Percentiles rank a stretch among this genome's conserved stretches.
These are phyloP conservation scores for Emericellopsis atlantica DNA, from an alignment of 2,329 filamentous ascomycete genomes.

Conservation along the genomic window DNA sequence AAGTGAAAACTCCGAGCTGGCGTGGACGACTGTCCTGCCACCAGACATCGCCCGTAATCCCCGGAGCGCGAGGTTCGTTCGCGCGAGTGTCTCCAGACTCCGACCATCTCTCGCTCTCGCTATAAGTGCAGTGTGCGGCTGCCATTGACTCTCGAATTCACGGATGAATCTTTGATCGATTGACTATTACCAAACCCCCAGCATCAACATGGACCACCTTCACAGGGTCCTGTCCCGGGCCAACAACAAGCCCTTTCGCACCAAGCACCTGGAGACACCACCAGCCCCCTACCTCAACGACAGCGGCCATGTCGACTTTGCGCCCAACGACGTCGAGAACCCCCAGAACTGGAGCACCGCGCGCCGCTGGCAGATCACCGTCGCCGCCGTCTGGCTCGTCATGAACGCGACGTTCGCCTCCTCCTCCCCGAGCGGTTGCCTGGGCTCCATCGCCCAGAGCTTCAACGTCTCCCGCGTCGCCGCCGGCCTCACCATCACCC, in stretches of 20 bases:
- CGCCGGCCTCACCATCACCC: conserved; percentile 35
- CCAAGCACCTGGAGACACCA: not conserved
- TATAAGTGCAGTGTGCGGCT: not conserved
- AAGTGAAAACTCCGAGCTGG: no score
- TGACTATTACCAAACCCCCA: no score
- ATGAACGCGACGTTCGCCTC: conserved; percentile 42
- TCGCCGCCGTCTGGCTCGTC: conserved; percentile 29
- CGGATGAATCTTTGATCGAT: not conserved
- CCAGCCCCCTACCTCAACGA: conserved; percentile 1
- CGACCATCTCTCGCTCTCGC: no score
- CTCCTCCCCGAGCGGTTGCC: conserved; percentile 18
- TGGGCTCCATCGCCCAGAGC: conserved; percentile 12
- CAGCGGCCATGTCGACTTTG: conserved; percentile 21
- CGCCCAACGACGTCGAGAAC: conserved; percentile 35
- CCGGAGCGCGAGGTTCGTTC: no score
- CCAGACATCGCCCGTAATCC: no score
- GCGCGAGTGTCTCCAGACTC: no score
- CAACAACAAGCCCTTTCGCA: not conserved
- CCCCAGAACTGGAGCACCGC: conserved; percentile 30
- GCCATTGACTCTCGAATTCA: no score
- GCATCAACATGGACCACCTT: not conserved
- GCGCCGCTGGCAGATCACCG: conserved; percentile 27
- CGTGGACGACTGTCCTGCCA: no score
- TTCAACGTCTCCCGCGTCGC: conserved; percentile 34
- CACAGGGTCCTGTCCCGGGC: conserved; percentile 1